Evolutionary conservation across 148 eudicot species (phyloP), one percentile per base, ranked within the genome.

Genomic region (Rhododendron vialii): DNA sequence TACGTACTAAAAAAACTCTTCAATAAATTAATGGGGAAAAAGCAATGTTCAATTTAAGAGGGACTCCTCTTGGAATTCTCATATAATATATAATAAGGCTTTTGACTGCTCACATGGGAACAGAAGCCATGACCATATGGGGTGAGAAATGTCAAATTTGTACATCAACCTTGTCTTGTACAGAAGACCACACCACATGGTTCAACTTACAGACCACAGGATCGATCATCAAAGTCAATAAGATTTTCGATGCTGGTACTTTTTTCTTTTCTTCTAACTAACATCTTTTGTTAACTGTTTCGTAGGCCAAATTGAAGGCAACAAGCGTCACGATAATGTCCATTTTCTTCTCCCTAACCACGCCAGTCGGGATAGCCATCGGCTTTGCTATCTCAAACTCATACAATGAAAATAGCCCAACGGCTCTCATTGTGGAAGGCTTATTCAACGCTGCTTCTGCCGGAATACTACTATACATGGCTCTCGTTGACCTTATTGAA

Each of bases 381-480:
- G 88, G 86, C 28, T 85, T 88, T 38, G 90, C 83, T 1, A 85
- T 88, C 75, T 78, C 88, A 20, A 86, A 83, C 71, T 35, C 79
- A 10, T 88, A 88, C 81, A 17, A 35, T 3, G 85, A 80, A 33
- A 82, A 86, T 22, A 83, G 90, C 77, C 88, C 85, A 14, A 88
- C 83, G 10, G 78, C 87, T 59, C 77, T 88, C 8, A 78, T 86
- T 22, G 86, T 88, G 28, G 88, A 88, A 82, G 86, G 90, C 45
- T 7, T 88, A 13, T 65, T 88, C 65, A 88, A 85, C 45, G 61
- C 90, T 3, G 84, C 88, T 18, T 78, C 86, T 3, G 86, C 88
- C 5, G 88, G 90, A 59, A 88, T 88, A 83, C 65, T 88, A 24
- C 22, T 88, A 1, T 88, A 88, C 77, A 88, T 88, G 88, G 85